phyloP scores from a whole-genome alignment of 345 rosid species.

The Rhodamnia rubescens region DNA sequence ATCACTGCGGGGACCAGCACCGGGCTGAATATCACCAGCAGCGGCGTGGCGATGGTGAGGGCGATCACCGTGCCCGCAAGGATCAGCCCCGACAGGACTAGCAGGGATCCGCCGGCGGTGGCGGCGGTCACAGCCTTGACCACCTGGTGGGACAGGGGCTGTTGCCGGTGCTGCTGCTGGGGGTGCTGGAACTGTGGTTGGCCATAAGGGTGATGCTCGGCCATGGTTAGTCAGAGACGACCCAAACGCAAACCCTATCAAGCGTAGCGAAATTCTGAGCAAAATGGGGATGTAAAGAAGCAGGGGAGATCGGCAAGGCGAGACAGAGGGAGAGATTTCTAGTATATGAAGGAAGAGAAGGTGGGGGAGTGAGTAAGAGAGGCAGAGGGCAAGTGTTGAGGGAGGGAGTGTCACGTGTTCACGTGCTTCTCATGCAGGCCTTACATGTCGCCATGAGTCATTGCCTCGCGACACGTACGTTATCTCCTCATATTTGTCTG shows the following conservation, averaged over 20 bases:
- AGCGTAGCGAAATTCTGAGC: background rate
- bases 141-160: slow-evolving; percentile 39
- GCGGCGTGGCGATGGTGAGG: slow-evolving; percentile 66
- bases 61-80: slow-evolving; percentile 66
- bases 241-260: background rate
- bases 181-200: background rate
- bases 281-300: background rate
- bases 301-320: background rate
- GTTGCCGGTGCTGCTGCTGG: slow-evolving; percentile 3
- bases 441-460: slow-evolving; percentile 16
- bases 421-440: slow-evolving; percentile 32
- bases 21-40: slow-evolving; percentile 82
- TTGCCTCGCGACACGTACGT: slow-evolving; percentile 23
- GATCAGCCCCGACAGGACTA: slow-evolving; percentile 61
- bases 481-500: background rate
- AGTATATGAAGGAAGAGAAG: background rate
- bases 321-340: background rate
- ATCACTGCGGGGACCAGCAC: slow-evolving; percentile 74
- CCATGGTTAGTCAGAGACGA: slow-evolving; percentile 16
- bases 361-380: background rate
- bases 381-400: slow-evolving; percentile 10
- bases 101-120: slow-evolving; percentile 72
- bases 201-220: slow-evolving; percentile 13
- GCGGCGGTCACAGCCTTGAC: slow-evolving; percentile 76
- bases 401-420: slow-evolving; percentile 27